Conservation (phyloP, 2,329 filamentous ascomycete genomes). For the Dactylellina cionopaga region DNA sequence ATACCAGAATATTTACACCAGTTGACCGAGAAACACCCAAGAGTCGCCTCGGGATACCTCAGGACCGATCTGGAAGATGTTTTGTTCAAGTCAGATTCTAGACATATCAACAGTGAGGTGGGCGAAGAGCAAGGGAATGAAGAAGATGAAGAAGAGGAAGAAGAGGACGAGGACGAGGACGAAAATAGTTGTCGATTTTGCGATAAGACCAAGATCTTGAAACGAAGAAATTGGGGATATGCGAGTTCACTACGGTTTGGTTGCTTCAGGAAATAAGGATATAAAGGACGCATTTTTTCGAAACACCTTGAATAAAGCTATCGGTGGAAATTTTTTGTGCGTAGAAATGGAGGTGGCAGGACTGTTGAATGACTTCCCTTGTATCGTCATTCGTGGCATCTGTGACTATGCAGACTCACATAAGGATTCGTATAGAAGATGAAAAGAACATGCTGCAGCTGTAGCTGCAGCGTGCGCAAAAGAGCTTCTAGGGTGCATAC, state of each 20-base stretch:
- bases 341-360: constrained; percentile 21
- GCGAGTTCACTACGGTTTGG: constrained; percentile 24
- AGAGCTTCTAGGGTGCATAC: constrained; percentile 14
- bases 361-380: constrained; percentile 11
- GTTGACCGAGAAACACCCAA: neutral
- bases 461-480: constrained; percentile 20
- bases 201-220: constrained; percentile 9
- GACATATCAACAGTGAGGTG: neutral
- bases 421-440: neutral
- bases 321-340: neutral
- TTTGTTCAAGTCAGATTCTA: neutral
- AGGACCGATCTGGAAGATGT: neutral
- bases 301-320: constrained; percentile 1
- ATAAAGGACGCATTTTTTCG: constrained; percentile 11
- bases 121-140: too few species aligned
- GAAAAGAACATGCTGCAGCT: constrained; percentile 14
- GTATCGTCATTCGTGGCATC: constrained; percentile 26
- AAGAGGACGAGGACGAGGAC: constrained; percentile 4
- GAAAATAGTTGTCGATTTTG: neutral
- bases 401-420: constrained; percentile 29
- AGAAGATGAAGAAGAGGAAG: neutral
- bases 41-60: neutral
- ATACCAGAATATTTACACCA: constrained; percentile 4
- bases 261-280: constrained; percentile 19
- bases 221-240: constrained; percentile 18